A percentile compares a stretch with the other conserved stretches of the same genome.
phyloP scores from a whole-genome alignment of 1,284 basidiomycete species.

The Uromyces viciae-fabae region DNA sequence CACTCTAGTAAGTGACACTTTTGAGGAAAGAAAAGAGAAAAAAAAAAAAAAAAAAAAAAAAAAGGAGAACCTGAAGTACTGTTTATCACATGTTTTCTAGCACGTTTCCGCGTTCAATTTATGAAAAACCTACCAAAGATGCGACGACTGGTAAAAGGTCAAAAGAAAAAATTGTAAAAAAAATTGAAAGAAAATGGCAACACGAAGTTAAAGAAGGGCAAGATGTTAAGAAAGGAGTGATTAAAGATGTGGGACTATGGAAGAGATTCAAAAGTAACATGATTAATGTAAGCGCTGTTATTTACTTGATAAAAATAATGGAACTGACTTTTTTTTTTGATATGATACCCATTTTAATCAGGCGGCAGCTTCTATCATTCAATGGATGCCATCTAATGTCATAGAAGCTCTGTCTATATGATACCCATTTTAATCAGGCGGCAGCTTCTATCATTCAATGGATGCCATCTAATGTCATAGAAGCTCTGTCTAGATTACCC shows the following conservation, averaged over 20 bases:
- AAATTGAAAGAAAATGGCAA: conserved; percentile 36
- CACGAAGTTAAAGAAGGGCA: conserved; percentile 34
- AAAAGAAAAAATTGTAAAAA: conserved; percentile 37
- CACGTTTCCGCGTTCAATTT: conserved; percentile 34
- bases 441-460: conserved; percentile 23
- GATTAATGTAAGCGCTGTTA: background rate
- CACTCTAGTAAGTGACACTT: conserved; percentile 19
- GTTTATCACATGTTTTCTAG: background rate
- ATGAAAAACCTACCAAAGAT: conserved; percentile 26
- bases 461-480: conserved; percentile 27
- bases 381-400: background rate
- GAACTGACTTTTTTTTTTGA: background rate
- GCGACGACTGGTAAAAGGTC: conserved; percentile 10
- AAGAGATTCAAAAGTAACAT: conserved; percentile 26
- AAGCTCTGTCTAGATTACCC: conserved; percentile 24
- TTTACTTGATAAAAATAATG: background rate
- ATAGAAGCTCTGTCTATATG: background rate
- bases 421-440: conserved; percentile 10
- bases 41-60: background rate
- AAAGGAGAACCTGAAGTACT: background rate
- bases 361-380: background rate
- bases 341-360: background rate
- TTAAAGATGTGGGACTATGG: conserved; percentile 11
- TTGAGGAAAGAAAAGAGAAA: background rate
- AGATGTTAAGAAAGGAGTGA: conserved; percentile 18